These are phyloP conservation scores for Trichopus zeylanicus DNA, from an alignment of 116 monocot species.

Conservation along the genomic window DNA sequence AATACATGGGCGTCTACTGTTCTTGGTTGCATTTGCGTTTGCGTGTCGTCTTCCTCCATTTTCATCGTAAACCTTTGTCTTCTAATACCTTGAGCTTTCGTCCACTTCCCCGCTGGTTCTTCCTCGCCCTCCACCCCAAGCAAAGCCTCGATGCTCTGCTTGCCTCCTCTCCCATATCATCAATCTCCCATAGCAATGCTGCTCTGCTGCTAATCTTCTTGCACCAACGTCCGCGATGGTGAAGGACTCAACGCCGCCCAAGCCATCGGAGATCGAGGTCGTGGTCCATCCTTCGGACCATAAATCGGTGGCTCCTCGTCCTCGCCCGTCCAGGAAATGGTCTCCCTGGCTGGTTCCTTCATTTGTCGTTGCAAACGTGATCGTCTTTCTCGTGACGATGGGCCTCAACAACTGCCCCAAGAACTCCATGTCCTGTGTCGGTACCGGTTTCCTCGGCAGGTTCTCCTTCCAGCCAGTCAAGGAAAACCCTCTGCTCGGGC, in stretches of 20 bases:
- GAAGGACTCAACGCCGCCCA: constrained; percentile 9
- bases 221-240: constrained; percentile 7
- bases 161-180: too few species aligned
- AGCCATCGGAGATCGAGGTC: constrained; percentile 15
- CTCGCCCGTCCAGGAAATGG: constrained; percentile 20
- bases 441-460: constrained; percentile 34
- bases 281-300: neutral
- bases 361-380: constrained; percentile 34
- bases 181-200: too few species aligned
- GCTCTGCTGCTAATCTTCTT: too few species aligned
- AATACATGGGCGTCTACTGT: too few species aligned
- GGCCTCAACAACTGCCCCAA: constrained; percentile 58
- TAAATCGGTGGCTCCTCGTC: constrained; percentile 20
- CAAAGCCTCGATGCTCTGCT: too few species aligned
- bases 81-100: too few species aligned
- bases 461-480: constrained; percentile 66
- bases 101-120: too few species aligned
- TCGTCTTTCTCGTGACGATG: constrained; percentile 38
- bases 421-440: constrained; percentile 15
- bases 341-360: constrained; percentile 49
- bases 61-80: too few species aligned
- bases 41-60: too few species aligned
- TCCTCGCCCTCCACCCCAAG: too few species aligned
- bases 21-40: too few species aligned
- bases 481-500: constrained; percentile 51